A percentile compares a stretch with the other conserved stretches of the same genome.
phyloP scores from a whole-genome alignment of 306 rosid species.

The Echinosophora koreensis region DNA sequence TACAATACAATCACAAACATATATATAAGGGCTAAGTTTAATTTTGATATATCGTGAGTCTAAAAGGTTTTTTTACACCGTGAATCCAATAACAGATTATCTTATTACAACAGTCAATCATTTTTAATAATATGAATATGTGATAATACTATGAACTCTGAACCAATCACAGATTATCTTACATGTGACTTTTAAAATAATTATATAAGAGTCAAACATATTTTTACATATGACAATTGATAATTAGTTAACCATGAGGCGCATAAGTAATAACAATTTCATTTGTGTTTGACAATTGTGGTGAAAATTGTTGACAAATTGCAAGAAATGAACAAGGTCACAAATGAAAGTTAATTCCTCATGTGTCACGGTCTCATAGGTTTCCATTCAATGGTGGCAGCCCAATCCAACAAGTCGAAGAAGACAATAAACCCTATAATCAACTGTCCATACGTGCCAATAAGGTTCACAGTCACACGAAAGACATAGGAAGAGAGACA shows the following conservation, averaged over 20 bases:
- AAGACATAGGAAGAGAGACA: conserved; percentile 12
- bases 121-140: too few species aligned
- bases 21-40: neutral
- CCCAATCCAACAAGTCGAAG: conserved; percentile 43
- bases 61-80: too few species aligned
- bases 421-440: conserved; percentile 38
- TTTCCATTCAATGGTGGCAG: conserved; percentile 16
- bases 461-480: too few species aligned
- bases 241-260: too few species aligned
- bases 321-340: neutral
- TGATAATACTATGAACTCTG: too few species aligned
- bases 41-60: too few species aligned
- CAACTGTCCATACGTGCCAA: conserved; percentile 7
- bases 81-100: too few species aligned
- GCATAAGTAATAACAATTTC: neutral
- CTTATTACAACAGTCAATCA: too few species aligned
- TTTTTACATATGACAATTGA: too few species aligned
- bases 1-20: neutral
- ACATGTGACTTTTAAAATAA: too few species aligned
- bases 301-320: neutral
- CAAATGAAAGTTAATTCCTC: neutral
- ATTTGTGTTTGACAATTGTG: neutral
- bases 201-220: too few species aligned
- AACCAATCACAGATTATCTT: too few species aligned
- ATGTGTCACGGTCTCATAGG: conserved; percentile 14